A percentile compares a stretch with the other conserved stretches of the same genome.
These are phyloP conservation scores for Mycotypha africana DNA, from an alignment of 371 early-diverging fungal species.

Conservation along the genomic window DNA sequence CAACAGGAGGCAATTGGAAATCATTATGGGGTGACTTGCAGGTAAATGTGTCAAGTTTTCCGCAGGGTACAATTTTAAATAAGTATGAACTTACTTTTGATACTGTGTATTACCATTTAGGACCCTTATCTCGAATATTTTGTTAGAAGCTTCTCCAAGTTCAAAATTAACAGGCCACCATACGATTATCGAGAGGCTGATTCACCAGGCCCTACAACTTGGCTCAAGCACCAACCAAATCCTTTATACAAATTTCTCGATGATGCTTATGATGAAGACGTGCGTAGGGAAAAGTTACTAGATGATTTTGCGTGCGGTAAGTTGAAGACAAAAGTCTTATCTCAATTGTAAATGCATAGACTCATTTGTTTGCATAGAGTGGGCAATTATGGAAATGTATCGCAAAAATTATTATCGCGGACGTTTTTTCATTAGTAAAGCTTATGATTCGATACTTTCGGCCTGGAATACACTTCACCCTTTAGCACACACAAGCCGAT, in stretches of 20 bases:
- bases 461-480: constrained; percentile 53
- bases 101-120: constrained; percentile 5
- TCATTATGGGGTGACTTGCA: constrained; percentile 51
- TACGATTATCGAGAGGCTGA: too few relatives aligned
- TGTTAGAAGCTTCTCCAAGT: constrained; percentile 49
- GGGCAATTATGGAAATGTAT: constrained; percentile 39
- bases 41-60: too few relatives aligned
- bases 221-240: too few relatives aligned
- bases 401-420: constrained; percentile 47
- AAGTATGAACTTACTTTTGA: too few relatives aligned
- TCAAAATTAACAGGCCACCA: too few relatives aligned
- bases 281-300: constrained; percentile 28
- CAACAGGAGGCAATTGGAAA: constrained; percentile 33
- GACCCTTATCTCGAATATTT: constrained; percentile 50
- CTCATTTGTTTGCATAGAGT: constrained; percentile 29
- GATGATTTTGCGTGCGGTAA: constrained; percentile 50
- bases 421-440: constrained; percentile 40
- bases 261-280: constrained; percentile 36
- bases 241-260: constrained; percentile 49
- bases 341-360: too few relatives aligned
- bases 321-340: neutral
- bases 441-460: constrained; percentile 48
- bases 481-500: constrained; percentile 43
- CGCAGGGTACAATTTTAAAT: too few relatives aligned
- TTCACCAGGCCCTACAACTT: too few relatives aligned